Evolutionary conservation across 345 rosid genomes (phyloP).

Genomic region (Aethionema arabicum): DNA sequence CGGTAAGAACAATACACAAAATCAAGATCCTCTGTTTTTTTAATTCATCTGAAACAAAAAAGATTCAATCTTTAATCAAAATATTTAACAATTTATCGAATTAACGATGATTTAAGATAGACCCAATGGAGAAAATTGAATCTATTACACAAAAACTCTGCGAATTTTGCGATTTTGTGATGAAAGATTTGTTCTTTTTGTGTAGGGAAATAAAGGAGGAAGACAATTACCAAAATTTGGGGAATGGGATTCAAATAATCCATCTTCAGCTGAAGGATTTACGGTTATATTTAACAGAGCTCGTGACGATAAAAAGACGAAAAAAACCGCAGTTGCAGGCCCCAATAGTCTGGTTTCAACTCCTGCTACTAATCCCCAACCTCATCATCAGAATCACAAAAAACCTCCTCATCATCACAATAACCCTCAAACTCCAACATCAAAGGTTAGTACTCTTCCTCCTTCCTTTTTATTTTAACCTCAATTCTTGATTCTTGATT

Average conservation of each 20-base stretch:
- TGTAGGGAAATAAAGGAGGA: constrained; percentile 74
- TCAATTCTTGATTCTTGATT: neutral
- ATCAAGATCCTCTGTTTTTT: neutral
- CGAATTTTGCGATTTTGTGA: constrained; percentile 13
- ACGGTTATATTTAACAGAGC: constrained; percentile 94
- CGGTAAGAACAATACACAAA: constrained; percentile 24
- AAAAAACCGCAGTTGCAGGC: constrained; percentile 45
- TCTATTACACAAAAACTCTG: neutral
- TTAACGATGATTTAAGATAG: neutral
- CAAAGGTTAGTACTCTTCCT: too few relatives aligned
- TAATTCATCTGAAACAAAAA: neutral
- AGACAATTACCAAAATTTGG: constrained; percentile 93
- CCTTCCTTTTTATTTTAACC: neutral
- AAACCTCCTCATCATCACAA: constrained; percentile 5
- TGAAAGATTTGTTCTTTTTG: neutral
- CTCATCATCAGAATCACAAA: constrained; percentile 21
- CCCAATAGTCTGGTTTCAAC: constrained; percentile 34
- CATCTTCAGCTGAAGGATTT: constrained; percentile 92
- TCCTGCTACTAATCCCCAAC: constrained; percentile 10
- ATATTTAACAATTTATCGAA: neutral
- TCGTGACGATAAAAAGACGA: constrained; percentile 87
- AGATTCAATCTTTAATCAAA: neutral
- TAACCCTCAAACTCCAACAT: constrained; percentile 25
- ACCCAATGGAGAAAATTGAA: neutral
- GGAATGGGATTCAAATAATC: constrained; percentile 96